These are phyloP conservation scores for Aspergillus phoenicis DNA, from an alignment of 2,329 filamentous ascomycete genomes.

Conservation along the genomic window DNA sequence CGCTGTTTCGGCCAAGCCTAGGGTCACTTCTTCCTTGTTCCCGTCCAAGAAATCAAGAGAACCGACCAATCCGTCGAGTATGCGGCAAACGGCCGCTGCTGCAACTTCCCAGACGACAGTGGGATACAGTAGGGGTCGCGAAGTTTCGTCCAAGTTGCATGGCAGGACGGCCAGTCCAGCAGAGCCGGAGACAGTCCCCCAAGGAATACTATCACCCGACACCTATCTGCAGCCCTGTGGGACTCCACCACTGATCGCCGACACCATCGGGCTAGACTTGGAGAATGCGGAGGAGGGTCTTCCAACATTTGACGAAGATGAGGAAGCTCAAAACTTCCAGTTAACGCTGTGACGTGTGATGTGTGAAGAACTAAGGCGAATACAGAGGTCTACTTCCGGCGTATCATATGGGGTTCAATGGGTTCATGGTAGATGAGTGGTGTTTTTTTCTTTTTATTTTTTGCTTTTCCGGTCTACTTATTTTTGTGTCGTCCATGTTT, in stretches of 20 bases:
- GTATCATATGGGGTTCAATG: background rate
- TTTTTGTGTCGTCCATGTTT: background rate
- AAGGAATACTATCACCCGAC: conserved; percentile 42
- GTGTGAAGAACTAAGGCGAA: background rate
- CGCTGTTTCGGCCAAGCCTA: conserved; percentile 35
- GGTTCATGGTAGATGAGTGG: background rate
- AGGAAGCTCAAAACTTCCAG: conserved; percentile 44
- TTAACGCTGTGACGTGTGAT: conserved; percentile 36
- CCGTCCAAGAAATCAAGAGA: conserved; percentile 47
- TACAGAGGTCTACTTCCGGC: background rate
- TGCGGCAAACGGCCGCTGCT: conserved; percentile 63
- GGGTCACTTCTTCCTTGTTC: conserved; percentile 35
- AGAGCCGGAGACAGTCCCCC: conserved; percentile 24
- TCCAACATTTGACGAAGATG: conserved; percentile 41
- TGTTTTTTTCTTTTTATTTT: background rate
- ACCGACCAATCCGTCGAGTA: conserved; percentile 53
- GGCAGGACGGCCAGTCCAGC: conserved; percentile 29
- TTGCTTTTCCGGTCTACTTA: background rate
- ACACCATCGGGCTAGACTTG: conserved; percentile 45
- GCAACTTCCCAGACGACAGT: conserved; percentile 77
- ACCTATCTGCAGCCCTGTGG: conserved; percentile 49
- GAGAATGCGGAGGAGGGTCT: conserved; percentile 32
- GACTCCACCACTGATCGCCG: conserved; percentile 44
- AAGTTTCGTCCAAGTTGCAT: conserved; percentile 34
- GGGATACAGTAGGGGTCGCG: conserved; percentile 78